Percentiles rank a stretch among this genome's conserved stretches.
These are phyloP conservation scores for Aureobasidium sp. DNA, from an alignment of 2,329 filamentous ascomycete species.

Conservation along the genomic window DNA sequence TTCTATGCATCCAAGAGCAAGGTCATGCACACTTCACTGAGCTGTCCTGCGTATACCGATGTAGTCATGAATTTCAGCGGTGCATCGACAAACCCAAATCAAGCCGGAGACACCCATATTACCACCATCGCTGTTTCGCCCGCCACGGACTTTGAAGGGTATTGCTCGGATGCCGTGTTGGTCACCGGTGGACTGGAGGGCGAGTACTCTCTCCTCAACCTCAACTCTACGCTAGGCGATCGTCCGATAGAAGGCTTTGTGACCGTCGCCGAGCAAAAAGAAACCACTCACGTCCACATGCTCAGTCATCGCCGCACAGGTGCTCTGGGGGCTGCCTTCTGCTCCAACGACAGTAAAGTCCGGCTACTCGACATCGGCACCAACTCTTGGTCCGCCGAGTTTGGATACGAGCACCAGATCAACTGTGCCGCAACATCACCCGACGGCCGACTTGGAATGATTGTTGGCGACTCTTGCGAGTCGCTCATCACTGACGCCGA, in stretches of 20 bases:
- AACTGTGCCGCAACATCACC: conserved; percentile 68
- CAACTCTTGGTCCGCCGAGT: conserved; percentile 48
- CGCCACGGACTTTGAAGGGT: conserved; percentile 10
- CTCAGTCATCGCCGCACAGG: conserved; percentile 38
- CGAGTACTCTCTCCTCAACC: conserved; percentile 44
- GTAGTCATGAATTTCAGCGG: conserved; percentile 41
- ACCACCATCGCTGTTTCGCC: conserved; percentile 42
- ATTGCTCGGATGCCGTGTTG: conserved; percentile 35
- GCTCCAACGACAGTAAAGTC: conserved; percentile 48
- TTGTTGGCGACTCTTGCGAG: conserved; percentile 61
- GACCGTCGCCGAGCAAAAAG: conserved; percentile 42
- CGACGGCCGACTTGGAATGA: conserved; percentile 59
- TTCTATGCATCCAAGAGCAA: conserved; percentile 43
- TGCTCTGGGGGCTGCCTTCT: conserved; percentile 44
- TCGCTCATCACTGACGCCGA: conserved; percentile 63
- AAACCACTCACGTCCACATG: conserved; percentile 51
- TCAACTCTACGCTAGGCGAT: conserved; percentile 29
- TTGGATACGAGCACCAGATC: conserved; percentile 51
- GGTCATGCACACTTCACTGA: conserved; percentile 41
- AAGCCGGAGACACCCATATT: conserved; percentile 35
- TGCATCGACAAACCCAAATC: conserved; percentile 30
- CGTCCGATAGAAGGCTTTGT: conserved; percentile 37
- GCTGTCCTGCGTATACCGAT: conserved; percentile 32
- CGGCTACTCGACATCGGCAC: conserved; percentile 47
- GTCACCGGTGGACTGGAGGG: conserved; percentile 50